phyloP scores from a whole-genome alignment of 2,329 filamentous ascomycete species.

The Clathrospora elynae region DNA sequence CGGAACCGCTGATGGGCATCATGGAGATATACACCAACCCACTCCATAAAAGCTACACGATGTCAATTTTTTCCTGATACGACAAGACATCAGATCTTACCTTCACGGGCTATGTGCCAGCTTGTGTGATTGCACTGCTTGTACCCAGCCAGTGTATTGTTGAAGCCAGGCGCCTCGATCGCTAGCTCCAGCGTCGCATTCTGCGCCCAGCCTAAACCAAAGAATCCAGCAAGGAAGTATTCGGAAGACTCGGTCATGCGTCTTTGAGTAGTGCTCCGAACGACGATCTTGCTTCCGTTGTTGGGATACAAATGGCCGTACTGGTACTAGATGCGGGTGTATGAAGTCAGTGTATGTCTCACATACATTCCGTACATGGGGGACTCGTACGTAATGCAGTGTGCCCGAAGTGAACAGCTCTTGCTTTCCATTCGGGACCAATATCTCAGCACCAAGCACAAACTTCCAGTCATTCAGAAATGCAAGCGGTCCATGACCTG shows the following conservation, averaged over 20 bases:
- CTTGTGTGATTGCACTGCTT: slow-evolving; percentile 68
- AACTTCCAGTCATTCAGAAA: slow-evolving; percentile 75
- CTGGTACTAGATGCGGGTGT: too few relatives aligned
- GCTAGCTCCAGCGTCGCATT: slow-evolving; percentile 75
- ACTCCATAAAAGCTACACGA: slow-evolving; percentile 59
- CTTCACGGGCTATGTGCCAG: slow-evolving; percentile 54
- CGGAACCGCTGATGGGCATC: slow-evolving; percentile 67
- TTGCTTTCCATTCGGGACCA: slow-evolving; percentile 73
- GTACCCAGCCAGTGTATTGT: slow-evolving; percentile 73
- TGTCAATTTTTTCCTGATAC: slow-evolving; percentile 10
- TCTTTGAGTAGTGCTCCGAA: slow-evolving; percentile 75
- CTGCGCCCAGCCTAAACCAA: slow-evolving; percentile 73
- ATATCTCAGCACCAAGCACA: slow-evolving; percentile 70
- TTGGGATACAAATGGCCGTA: slow-evolving; percentile 72
- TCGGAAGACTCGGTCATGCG: slow-evolving; percentile 78
- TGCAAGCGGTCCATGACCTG: slow-evolving; percentile 62
- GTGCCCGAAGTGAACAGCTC: slow-evolving; percentile 74
- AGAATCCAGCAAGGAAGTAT: slow-evolving; percentile 80
- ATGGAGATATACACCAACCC: slow-evolving; percentile 67
- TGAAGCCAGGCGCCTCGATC: slow-evolving; percentile 67
- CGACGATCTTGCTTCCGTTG: slow-evolving; percentile 72
- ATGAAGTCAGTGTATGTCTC: too few relatives aligned
- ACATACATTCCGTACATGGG: too few relatives aligned
- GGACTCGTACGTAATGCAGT: slow-evolving; percentile 69
- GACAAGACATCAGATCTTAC: slow-evolving; percentile 35